A percentile compares a stretch with the other conserved stretches of the same genome.
Conservation (phyloP, 345 rosid species). For the Salix brachista region DNA sequence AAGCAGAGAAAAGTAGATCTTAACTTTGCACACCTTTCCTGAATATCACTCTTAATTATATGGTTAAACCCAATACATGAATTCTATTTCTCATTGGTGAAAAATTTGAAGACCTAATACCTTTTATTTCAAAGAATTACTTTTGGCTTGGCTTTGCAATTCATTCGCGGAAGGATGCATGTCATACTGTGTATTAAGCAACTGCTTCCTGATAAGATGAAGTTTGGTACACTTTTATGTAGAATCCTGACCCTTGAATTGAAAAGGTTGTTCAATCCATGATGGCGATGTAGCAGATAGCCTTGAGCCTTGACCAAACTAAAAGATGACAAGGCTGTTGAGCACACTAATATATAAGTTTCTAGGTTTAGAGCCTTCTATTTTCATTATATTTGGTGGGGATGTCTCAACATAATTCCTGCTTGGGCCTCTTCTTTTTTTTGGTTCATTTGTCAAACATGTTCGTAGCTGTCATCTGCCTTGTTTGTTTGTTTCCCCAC, state of each 20-base stretch:
- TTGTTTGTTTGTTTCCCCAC: neutral
- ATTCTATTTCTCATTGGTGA: neutral
- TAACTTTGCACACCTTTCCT: slow-evolving; percentile 18
- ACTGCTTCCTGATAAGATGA: neutral
- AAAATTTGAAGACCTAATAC: neutral
- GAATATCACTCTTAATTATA: slow-evolving; percentile 18
- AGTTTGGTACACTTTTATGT: neutral
- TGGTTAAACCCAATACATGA: neutral
- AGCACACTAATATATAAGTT: neutral
- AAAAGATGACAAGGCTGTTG: slow-evolving; percentile 1
- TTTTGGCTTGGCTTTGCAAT: neutral
- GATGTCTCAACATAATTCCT: neutral
- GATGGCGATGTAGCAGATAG: neutral
- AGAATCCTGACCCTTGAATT: neutral
- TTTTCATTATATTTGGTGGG: neutral
- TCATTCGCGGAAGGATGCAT: neutral
- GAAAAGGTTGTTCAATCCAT: neutral
- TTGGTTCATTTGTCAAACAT: neutral
- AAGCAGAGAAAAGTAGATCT: slow-evolving; percentile 23
- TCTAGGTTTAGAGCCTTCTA: slow-evolving; percentile 8
- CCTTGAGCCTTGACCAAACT: neutral
- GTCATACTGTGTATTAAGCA: neutral
- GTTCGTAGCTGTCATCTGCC: neutral
- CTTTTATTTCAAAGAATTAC: neutral
- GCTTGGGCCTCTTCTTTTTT: slow-evolving; percentile 10